Percentiles rank a stretch among this genome's conserved stretches.
Evolutionary conservation across 148 eudicot genomes (phyloP).

Genomic region (Beta vulgaris): DNA sequence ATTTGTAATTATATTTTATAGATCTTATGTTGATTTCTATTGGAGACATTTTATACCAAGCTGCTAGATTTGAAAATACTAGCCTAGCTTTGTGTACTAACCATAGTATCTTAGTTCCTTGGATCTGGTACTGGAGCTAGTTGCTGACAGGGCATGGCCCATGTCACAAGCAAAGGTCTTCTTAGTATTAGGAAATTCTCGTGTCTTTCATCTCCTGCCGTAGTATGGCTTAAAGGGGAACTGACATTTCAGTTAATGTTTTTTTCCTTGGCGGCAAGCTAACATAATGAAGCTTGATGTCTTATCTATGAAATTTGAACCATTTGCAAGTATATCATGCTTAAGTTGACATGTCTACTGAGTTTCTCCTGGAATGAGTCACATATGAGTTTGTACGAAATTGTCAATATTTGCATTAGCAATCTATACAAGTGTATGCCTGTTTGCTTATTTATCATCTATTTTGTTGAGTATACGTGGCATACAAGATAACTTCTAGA

Average conservation of each 20-base stretch:
- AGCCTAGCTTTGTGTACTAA: background rate
- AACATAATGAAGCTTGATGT: background rate
- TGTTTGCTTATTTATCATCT: background rate
- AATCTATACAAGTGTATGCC: background rate
- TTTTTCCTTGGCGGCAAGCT: background rate
- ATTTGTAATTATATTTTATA: background rate
- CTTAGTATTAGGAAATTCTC: background rate
- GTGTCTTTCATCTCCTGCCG: background rate
- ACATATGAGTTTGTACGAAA: background rate
- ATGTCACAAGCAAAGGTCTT: background rate
- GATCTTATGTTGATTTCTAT: background rate
- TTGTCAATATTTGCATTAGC: background rate
- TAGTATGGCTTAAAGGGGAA: background rate
- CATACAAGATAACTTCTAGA: background rate
- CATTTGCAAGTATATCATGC: background rate
- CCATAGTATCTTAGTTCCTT: background rate
- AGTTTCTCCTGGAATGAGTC: background rate
- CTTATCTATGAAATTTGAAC: slow-evolving; percentile 7
- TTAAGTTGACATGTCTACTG: background rate
- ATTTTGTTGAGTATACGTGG: slow-evolving; percentile 3
- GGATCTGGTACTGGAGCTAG: background rate
- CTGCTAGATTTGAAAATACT: background rate
- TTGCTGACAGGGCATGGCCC: background rate
- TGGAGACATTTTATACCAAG: background rate
- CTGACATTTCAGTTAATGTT: background rate